Evolutionary conservation across 495 filamentous ascomycete species (phyloP), one percentile per base, ranked within the genome.

Genomic region (Cenococcum geophilum): DNA sequence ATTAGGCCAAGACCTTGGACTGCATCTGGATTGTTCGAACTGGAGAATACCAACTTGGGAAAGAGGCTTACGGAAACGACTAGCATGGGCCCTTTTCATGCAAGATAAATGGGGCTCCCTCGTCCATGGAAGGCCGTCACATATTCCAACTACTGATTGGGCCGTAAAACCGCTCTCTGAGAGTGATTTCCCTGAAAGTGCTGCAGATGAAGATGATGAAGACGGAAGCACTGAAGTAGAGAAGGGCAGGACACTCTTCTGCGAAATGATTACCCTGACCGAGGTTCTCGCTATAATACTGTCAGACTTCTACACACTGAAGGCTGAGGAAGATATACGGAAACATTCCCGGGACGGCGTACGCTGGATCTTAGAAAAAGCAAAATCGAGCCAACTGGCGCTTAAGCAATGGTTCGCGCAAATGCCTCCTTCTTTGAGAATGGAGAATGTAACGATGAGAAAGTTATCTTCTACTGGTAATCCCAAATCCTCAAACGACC

Each of bases 21-120:
- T 93, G 56, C 89, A 93, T 66, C 80, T 90, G 2, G 88, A 93
- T 71, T 91, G 87, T 68, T 82, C 85, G 20, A 76, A 78, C 60
- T 92, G 89, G 89, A 85, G 86, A 63, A 89, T 93, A 50, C 89
- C 89, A 8, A 77, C 78, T 1, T 92, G 89, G 89, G 89, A 92
- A 68, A 81, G 84, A 62, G 86, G 88, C 2, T 74, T 92, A 47
- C 79, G 89, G 49, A 89, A 91, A 67, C 82, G 89, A 53, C 73
- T 93, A 42, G 90, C 87, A 59, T 93, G 89, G 89, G 89, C 85
- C 5, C 77, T 93, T 57, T 93, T 88, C 69, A 87, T 89, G 83
- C 86, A 92, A 69, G 89, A 93, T 66, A 92, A 91, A 76, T 93
- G 89, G 89, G 86, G 86, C 20, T 83, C 87, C 42, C 76, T 93